Percentiles rank a stretch among this genome's conserved stretches.
These are phyloP conservation scores for Geranium rotundifolium DNA, from an alignment of 345 rosid genomes.

Conservation along the genomic window DNA sequence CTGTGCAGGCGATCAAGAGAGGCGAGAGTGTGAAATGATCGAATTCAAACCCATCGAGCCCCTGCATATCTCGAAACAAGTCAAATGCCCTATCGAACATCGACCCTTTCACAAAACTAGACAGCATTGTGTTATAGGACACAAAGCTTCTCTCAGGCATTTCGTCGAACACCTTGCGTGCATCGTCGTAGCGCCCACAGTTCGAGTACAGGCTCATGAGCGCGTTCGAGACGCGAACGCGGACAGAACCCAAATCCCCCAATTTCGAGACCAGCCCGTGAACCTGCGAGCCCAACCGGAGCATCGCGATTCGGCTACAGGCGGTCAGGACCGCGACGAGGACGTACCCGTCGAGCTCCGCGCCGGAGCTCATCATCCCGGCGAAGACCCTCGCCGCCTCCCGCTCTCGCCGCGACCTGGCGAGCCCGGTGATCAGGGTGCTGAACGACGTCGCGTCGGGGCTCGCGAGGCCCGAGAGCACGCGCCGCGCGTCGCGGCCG, in stretches of 20 bases:
- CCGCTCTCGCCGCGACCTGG: slow-evolving; percentile 34
- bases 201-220: slow-evolving; percentile 56
- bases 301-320: slow-evolving; percentile 28
- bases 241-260: slow-evolving; percentile 30
- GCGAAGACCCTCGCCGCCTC: slow-evolving; percentile 49
- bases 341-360: slow-evolving; percentile 39
- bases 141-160: slow-evolving; percentile 49
- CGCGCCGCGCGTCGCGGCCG: slow-evolving; percentile 35
- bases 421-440: slow-evolving; percentile 47
- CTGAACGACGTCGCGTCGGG: slow-evolving; percentile 70
- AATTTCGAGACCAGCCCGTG: slow-evolving; percentile 36
- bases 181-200: slow-evolving; percentile 25
- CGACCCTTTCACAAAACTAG: slow-evolving; percentile 38
- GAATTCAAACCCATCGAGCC: slow-evolving; percentile 22
- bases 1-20: slow-evolving; percentile 51
- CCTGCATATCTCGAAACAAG: slow-evolving; percentile 30
- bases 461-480: slow-evolving; percentile 30
- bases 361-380: slow-evolving; percentile 40
- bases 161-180: slow-evolving; percentile 48
- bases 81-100: slow-evolving; percentile 33
- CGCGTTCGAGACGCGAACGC: slow-evolving; percentile 52
- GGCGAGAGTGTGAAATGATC: slow-evolving; percentile 55
- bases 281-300: slow-evolving; percentile 41
- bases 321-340: slow-evolving; percentile 48
- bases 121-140: slow-evolving; percentile 67